Evolutionary conservation across 306 rosid genomes (phyloP).

Genomic region (Notholithocarpus densiflorus): DNA sequence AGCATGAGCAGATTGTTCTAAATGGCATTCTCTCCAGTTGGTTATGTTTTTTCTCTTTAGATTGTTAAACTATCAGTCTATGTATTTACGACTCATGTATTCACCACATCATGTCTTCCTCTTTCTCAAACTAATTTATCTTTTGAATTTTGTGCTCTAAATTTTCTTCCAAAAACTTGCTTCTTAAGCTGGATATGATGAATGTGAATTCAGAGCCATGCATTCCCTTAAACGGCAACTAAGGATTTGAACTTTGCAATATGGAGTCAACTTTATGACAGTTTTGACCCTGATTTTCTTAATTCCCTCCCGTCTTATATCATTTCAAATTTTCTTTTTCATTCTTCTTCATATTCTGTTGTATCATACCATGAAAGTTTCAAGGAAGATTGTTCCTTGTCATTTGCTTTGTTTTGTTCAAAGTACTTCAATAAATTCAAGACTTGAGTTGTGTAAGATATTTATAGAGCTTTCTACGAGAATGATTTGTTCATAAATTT

Average conservation of each 20-base stretch:
- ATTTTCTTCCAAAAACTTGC: slow-evolving; percentile 1
- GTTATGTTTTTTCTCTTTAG: too few species aligned
- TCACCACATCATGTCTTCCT: slow-evolving; percentile 6
- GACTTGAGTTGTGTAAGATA: neutral
- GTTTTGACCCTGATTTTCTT: slow-evolving; percentile 64
- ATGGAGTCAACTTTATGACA: slow-evolving; percentile 73
- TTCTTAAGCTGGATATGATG: slow-evolving; percentile 24
- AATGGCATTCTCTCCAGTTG: too few species aligned
- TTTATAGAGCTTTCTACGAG: neutral
- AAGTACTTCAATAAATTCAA: neutral
- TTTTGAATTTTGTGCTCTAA: neutral
- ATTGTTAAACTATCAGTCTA: neutral
- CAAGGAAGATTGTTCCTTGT: neutral
- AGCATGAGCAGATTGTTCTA: neutral
- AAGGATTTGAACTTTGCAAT: slow-evolving; percentile 80
- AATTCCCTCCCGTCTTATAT: neutral
- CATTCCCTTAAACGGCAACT: slow-evolving; percentile 73
- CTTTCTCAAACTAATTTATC: slow-evolving; percentile 4
- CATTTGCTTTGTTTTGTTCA: neutral
- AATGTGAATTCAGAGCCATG: slow-evolving; percentile 49
- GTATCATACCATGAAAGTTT: neutral
- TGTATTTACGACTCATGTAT: slow-evolving; percentile 1
- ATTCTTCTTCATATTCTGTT: neutral
- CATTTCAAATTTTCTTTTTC: neutral
- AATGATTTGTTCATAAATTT: neutral